Evolutionary conservation across 768 basidiomycete species (phyloP).

Genomic region (Rhizopogon vinicolor): DNA sequence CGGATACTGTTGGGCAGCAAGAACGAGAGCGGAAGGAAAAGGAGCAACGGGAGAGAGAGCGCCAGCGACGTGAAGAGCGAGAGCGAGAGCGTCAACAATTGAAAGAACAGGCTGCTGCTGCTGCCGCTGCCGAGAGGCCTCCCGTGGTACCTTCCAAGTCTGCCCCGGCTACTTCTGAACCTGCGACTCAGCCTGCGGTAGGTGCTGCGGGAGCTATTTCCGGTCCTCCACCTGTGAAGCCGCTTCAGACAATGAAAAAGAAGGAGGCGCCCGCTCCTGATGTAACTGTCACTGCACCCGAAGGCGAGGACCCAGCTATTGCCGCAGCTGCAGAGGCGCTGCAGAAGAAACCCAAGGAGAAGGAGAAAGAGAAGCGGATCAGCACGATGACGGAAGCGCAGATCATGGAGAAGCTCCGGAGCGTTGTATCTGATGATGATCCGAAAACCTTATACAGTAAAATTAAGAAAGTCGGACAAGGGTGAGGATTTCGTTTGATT

Average conservation of each 20-base stretch:
- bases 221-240: conserved; percentile 64
- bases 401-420: conserved; percentile 95
- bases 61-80: conserved; percentile 30
- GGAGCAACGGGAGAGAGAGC: conserved; percentile 34
- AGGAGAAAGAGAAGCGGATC: conserved; percentile 78
- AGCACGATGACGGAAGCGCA: conserved; percentile 97
- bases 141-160: conserved; percentile 42
- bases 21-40: conserved; percentile 28
- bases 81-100: conserved; percentile 23
- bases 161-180: conserved; percentile 35
- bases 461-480: conserved; percentile 98
- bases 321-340: conserved; percentile 71
- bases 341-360: conserved; percentile 47
- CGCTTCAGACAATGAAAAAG: conserved; percentile 74
- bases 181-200: conserved; percentile 39
- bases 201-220: conserved; percentile 47
- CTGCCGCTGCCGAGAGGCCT: conserved; percentile 32
- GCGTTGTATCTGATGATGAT: conserved; percentile 83
- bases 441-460: conserved; percentile 90
- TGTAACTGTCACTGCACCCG: conserved; percentile 50
- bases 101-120: conserved; percentile 23
- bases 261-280: conserved; percentile 27
- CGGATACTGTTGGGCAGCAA: conserved; percentile 29
- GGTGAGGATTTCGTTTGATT: conserved; percentile 50
- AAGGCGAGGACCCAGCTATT: conserved; percentile 41